phyloP scores from a whole-genome alignment of 177 flowering plant genomes.

The Telopea speciosissima region DNA sequence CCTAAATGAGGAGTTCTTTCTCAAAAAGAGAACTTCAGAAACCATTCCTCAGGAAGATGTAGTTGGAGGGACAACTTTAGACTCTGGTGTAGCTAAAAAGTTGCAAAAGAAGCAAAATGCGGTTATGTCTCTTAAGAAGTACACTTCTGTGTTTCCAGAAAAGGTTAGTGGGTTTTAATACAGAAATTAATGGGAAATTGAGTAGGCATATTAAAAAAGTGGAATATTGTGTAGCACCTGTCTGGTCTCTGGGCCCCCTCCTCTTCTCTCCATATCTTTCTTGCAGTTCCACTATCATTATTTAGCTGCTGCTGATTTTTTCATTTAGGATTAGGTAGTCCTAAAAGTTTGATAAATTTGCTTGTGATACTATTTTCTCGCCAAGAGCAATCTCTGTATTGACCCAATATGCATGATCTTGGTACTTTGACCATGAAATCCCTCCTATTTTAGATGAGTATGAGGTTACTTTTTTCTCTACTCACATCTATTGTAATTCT shows the following conservation, averaged over 20 bases:
- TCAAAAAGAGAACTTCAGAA: conserved; percentile 41
- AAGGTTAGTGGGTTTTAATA: conserved; percentile 50
- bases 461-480: no score
- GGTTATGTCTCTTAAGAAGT: conserved; percentile 43
- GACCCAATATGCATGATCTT: background rate
- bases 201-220: no score
- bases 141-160: conserved; percentile 59
- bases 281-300: background rate
- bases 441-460: no score
- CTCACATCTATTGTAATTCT: no score
- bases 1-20: conserved; percentile 59
- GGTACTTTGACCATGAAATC: background rate
- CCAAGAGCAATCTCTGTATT: background rate
- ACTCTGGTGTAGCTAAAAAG: conserved; percentile 24
- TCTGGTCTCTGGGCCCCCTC: background rate
- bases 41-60: conserved; percentile 22
- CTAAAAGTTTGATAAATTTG: background rate
- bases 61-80: conserved; percentile 23
- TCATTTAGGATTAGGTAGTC: background rate
- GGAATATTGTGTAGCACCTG: background rate
- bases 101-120: conserved; percentile 37
- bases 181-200: background rate
- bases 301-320: background rate
- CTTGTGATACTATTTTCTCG: background rate
- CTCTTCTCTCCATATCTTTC: background rate